A percentile compares a stretch with the other conserved stretches of the same genome.
phyloP scores from a whole-genome alignment of 441 rosid genomes.

The Cnidoscolus chayamansa region DNA sequence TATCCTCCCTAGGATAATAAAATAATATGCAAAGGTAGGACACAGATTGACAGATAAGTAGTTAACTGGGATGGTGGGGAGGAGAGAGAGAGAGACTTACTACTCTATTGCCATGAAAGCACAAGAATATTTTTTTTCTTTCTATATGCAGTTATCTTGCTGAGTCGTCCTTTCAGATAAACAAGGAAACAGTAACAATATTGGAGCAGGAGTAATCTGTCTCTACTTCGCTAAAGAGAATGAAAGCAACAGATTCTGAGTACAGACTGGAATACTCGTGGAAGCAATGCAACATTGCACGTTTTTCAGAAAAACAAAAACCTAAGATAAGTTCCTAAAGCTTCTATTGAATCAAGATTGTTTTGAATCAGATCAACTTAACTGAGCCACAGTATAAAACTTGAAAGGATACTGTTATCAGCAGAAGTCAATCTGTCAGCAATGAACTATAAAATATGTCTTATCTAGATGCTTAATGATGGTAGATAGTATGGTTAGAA shows the following conservation, averaged over 20 bases:
- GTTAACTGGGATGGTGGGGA: neutral
- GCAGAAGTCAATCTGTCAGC: neutral
- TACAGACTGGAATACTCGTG: neutral
- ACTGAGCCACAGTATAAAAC: neutral
- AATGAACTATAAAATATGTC: neutral
- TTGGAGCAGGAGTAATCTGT: neutral
- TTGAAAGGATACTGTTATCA: neutral
- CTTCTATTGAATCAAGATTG: too few species aligned
- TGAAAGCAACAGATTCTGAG: slow-evolving; percentile 1
- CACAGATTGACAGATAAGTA: neutral
- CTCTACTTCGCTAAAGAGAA: neutral
- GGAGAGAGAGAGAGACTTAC: neutral
- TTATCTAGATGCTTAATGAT: neutral
- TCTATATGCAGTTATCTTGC: neutral
- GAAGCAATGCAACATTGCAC: neutral
- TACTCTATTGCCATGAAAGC: neutral
- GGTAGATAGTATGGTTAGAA: neutral
- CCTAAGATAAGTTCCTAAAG: too few species aligned
- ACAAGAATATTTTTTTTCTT: neutral
- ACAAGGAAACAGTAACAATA: neutral
- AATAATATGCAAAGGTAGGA: neutral
- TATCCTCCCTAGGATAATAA: neutral
- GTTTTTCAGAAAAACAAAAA: neutral
- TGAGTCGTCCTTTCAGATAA: neutral
- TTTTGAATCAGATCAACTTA: too few species aligned